Evolutionary conservation across 192 early-diverging fungal species (phyloP).

Genomic region (Backusella tuberculispora): DNA sequence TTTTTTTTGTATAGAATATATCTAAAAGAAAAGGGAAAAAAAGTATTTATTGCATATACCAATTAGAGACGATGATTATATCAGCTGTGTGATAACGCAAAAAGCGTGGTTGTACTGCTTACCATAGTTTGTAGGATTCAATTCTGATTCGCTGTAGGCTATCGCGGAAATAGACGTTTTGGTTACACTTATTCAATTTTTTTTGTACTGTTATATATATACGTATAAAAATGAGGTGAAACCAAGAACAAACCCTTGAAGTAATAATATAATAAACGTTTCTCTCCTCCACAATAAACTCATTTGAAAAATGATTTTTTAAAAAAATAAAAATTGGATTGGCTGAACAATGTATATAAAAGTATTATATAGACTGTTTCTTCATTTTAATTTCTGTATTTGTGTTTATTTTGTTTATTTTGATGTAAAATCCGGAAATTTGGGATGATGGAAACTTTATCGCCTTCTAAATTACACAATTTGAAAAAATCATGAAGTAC

Average conservation of each 20-base stretch:
- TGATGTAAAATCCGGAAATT: background rate
- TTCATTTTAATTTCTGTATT: background rate
- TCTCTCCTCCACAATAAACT: no score
- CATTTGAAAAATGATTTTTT: no score
- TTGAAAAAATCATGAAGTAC: background rate
- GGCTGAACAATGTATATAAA: background rate
- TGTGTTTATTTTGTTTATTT: background rate
- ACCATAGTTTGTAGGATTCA: background rate
- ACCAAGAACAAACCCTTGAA: background rate
- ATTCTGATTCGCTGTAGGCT: background rate
- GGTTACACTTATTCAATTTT: background rate
- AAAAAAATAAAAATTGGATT: no score
- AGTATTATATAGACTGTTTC: background rate
- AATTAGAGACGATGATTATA: no score
- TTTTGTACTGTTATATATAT: background rate
- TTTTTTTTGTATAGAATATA: no score
- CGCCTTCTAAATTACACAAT: conserved; percentile 7
- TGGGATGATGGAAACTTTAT: background rate
- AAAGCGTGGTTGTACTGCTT: no score
- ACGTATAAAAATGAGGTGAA: background rate
- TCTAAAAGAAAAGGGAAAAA: no score
- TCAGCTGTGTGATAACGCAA: no score
- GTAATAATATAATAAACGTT: background rate
- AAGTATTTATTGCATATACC: no score
- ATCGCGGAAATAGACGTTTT: background rate